phyloP scores from a whole-genome alignment of 2,329 filamentous ascomycete genomes.

The Dothidotthia symphoricarpi region DNA sequence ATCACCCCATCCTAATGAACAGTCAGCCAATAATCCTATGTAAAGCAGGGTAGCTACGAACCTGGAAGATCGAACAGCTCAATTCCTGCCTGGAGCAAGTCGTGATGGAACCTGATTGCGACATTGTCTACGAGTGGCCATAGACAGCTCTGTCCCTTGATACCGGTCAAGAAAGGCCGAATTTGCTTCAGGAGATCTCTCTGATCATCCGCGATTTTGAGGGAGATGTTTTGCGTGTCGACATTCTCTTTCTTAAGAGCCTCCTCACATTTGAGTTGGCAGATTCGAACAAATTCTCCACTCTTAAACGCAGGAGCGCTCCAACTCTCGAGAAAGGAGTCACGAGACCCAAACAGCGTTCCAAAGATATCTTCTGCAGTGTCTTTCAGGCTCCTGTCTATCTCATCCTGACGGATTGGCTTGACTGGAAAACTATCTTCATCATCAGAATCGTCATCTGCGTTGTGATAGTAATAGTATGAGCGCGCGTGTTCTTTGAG shows the following conservation, averaged over 20 bases:
- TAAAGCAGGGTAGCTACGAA: slow-evolving; percentile 3
- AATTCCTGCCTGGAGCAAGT: slow-evolving; percentile 11
- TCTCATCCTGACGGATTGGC: slow-evolving; percentile 9
- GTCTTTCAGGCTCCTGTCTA: slow-evolving; percentile 13
- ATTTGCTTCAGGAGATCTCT: slow-evolving; percentile 12
- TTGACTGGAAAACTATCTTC: slow-evolving; percentile 8
- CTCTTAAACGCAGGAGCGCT: slow-evolving; percentile 3
- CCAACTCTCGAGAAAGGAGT: slow-evolving; percentile 14
- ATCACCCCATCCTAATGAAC: slow-evolving; percentile 19
- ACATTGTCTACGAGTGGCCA: slow-evolving; percentile 25
- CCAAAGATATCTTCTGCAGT: slow-evolving; percentile 23
- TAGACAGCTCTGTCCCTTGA: slow-evolving; percentile 12
- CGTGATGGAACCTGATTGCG: slow-evolving; percentile 12
- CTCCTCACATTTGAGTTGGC: slow-evolving; percentile 17
- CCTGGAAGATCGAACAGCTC: slow-evolving; percentile 26
- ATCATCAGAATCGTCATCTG: slow-evolving; percentile 16
- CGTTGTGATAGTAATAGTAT: slow-evolving; percentile 15
- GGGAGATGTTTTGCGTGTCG: background rate
- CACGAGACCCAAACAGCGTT: slow-evolving; percentile 16
- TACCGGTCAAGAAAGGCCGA: slow-evolving; percentile 17
- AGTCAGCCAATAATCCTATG: background rate
- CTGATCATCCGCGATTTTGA: slow-evolving; percentile 2
- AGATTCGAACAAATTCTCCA: slow-evolving; percentile 13
- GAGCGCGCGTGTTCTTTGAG: slow-evolving; percentile 14
- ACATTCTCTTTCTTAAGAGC: slow-evolving; percentile 6